Percentiles rank a stretch among this genome's conserved stretches.
These are phyloP conservation scores for Moesziomyces antarcticus DNA, from an alignment of 1,284 basidiomycete species.

Conservation along the genomic window DNA sequence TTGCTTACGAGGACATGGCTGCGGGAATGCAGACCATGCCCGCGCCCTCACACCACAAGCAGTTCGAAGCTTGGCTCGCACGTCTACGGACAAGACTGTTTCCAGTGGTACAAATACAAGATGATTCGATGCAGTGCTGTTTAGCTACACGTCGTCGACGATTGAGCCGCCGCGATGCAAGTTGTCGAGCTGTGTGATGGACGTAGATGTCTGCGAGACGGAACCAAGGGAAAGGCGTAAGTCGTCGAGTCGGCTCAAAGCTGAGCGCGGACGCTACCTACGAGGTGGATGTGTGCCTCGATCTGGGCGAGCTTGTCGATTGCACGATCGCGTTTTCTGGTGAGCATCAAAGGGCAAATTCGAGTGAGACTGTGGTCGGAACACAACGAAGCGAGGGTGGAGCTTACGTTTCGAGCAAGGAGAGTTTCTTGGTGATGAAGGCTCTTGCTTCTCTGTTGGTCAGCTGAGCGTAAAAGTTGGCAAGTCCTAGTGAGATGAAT, in stretches of 20 bases:
- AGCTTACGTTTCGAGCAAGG: conserved; percentile 39
- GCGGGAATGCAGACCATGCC: no score
- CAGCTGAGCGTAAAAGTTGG: conserved; percentile 47
- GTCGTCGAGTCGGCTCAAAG: no score
- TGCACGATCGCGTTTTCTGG: conserved; percentile 32
- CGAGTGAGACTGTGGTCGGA: not conserved
- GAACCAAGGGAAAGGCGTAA: no score
- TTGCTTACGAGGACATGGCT: no score
- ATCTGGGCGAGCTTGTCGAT: conserved; percentile 48
- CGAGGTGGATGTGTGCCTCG: conserved; percentile 49
- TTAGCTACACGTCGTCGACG: conserved; percentile 19
- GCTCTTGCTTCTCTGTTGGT: conserved; percentile 45
- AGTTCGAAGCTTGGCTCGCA: no score
- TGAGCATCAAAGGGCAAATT: not conserved
- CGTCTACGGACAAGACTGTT: no score
- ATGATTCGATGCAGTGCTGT: not conserved
- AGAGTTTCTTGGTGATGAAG: conserved; percentile 45
- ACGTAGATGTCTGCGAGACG: conserved; percentile 36
- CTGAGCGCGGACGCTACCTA: conserved; percentile 6
- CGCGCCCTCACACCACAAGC: no score
- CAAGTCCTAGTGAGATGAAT: conserved; percentile 38
- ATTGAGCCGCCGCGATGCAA: conserved; percentile 46
- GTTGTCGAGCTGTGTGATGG: conserved; percentile 51
- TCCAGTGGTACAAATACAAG: conserved; percentile 12
- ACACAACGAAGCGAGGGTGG: not conserved